Percentiles rank a stretch among this genome's conserved stretches.
Evolutionary conservation across 768 basidiomycete genomes (phyloP).

Genomic region (Tylopilus cervinicoccineus): DNA sequence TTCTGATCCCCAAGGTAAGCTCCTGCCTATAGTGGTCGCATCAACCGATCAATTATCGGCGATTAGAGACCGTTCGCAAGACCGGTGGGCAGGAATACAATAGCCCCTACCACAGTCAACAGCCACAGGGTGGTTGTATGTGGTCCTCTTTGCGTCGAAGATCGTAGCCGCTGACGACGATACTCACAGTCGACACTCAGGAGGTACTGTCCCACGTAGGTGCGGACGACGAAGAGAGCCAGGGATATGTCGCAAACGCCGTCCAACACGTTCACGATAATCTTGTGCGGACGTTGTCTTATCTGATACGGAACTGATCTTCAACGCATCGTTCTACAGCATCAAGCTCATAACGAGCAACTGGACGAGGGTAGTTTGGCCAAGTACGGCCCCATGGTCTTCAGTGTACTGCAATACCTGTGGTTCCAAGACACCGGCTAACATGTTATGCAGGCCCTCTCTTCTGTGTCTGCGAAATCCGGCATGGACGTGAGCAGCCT

Average conservation of each 20-base stretch:
- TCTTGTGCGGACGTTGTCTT: constrained; percentile 6
- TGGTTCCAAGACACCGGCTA: constrained; percentile 1
- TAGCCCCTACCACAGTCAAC: constrained; percentile 43
- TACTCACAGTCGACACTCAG: constrained; percentile 53
- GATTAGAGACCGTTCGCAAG: constrained; percentile 42
- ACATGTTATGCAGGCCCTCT: constrained; percentile 17
- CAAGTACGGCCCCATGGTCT: constrained; percentile 22
- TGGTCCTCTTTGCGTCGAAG: constrained; percentile 2
- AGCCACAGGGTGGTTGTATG: constrained; percentile 24
- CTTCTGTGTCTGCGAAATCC: constrained; percentile 10
- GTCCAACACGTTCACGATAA: constrained; percentile 22
- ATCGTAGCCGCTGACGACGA: constrained; percentile 6
- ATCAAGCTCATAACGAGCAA: constrained; percentile 12
- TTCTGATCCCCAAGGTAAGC: constrained; percentile 7
- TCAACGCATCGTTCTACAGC: constrained; percentile 6
- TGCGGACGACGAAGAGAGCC: constrained; percentile 4
- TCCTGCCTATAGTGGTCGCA: neutral
- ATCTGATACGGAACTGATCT: neutral
- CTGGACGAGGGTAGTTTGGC: constrained; percentile 7
- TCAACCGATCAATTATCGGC: constrained; percentile 9
- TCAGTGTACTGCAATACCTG: constrained; percentile 3
- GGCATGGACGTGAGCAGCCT: constrained; percentile 33
- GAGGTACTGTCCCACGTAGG: constrained; percentile 55
- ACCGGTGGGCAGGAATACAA: constrained; percentile 68
- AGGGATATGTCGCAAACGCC: constrained; percentile 13